Evolutionary conservation across 495 filamentous ascomycete genomes (phyloP).

Genomic region (Lasiosphaeria ovina): DNA sequence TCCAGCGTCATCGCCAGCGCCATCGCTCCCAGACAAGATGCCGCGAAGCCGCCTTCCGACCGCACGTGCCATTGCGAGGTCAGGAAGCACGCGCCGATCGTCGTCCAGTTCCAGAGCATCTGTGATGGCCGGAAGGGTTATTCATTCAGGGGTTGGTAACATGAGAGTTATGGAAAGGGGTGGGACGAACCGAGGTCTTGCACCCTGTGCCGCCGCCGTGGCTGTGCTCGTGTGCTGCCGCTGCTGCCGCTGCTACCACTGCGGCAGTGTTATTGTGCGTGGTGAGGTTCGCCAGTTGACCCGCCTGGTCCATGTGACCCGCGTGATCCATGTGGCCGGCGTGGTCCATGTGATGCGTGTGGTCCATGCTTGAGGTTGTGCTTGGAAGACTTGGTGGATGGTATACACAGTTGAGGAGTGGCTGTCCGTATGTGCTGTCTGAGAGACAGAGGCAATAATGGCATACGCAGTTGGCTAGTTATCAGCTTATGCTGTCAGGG

Average conservation of each 20-base stretch:
- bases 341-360: too few relatives aligned
- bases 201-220: slow-evolving; percentile 4
- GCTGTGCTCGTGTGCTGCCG: background rate
- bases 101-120: slow-evolving; percentile 64
- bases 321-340: too few relatives aligned
- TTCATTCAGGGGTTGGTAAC: background rate
- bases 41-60: slow-evolving; percentile 50
- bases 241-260: background rate
- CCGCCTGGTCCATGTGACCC: too few relatives aligned
- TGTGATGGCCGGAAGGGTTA: slow-evolving; percentile 16
- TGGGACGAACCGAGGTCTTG: slow-evolving; percentile 22
- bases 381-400: too few relatives aligned
- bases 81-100: slow-evolving; percentile 52
- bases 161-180: background rate
- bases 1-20: slow-evolving; percentile 55
- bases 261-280: background rate
- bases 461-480: too few relatives aligned
- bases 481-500: too few relatives aligned
- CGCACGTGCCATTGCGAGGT: slow-evolving; percentile 47
- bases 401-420: too few relatives aligned
- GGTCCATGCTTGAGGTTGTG: too few relatives aligned
- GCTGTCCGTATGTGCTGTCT: too few relatives aligned
- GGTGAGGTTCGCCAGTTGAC: too few relatives aligned
- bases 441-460: too few relatives aligned
- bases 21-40: slow-evolving; percentile 57